Evolutionary conservation across 1,284 basidiomycete genomes (phyloP), one percentile per base, ranked within the genome.

Genomic region (Trichosporon ovoides): DNA sequence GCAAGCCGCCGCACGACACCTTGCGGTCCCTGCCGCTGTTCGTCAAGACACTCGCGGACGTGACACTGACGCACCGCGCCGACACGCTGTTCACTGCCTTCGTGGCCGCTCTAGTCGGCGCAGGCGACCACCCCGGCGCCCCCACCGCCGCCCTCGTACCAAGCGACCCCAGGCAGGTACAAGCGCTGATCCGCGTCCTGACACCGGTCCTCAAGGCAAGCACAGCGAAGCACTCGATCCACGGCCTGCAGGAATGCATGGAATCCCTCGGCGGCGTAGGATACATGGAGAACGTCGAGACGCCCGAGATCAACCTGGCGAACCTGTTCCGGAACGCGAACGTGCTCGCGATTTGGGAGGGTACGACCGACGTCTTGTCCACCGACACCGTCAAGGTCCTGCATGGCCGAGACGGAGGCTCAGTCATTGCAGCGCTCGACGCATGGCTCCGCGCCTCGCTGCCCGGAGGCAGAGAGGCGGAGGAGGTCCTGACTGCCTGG

Each of bases 331-430:
- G 85, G 7, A 87, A 90, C 74, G 78, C 80, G 3, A 72, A 86
- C 9, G 88, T 89, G 10, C 87, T 90, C 77, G 84, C 85, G 64
- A 88, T 91, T 52, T 91, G 88, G 88, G 88, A 91, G 74, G 88
- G 87, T 0, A 88, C 87, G 35, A 56, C 55, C 13, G 62, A 63
- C 31, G 59, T 63, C 11, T 56, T 63, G 11, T 50, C 58, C 1
- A 63, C 58, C 14, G 62, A 63, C 52, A 60, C 62, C n/a, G 53
- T 60, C 51, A 63, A 63, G 52, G 62, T 63, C 5, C 36, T 63
- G 11, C 56, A 52, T 31, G 62, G 62, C 6, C 38, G 54, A 9
- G 19, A 13, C 1, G 58, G 58, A 6, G 7, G 12, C 6, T 19
- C 18, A 18, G 43, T 49, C 18, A 33, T 36, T 7, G 33, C 33